Conservation (phyloP, 805 yeast species). For the Candida parachauliodes region DNA sequence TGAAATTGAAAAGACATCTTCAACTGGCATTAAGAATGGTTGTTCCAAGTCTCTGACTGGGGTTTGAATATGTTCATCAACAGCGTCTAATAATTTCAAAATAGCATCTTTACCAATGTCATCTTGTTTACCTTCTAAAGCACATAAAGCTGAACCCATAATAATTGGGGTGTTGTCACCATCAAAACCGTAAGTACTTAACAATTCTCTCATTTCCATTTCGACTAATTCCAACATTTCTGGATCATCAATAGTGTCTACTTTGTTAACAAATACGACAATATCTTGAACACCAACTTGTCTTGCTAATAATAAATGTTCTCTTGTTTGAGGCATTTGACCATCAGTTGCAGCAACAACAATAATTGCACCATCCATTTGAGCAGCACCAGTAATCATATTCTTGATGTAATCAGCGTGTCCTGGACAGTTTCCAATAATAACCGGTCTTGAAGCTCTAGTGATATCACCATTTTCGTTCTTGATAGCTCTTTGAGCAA, state of each 20-base stretch:
- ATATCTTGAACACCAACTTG: conserved; percentile 98
- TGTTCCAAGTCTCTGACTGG: conserved; percentile 94
- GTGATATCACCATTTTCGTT: background rate
- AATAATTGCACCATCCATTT: conserved; percentile 99
- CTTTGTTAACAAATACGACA: conserved; percentile 97
- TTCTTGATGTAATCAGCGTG: conserved; percentile 98
- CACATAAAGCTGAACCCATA: conserved; percentile 98
- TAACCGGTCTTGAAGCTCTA: background rate
- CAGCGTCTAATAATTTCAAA: conserved; percentile 79
- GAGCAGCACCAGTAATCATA: conserved; percentile 99
- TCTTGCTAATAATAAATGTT: conserved; percentile 96
- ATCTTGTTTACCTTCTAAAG: conserved; percentile 81
- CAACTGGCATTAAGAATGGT: conserved; percentile 95
- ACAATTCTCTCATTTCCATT: conserved; percentile 99
- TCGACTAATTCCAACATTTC: conserved; percentile 99
- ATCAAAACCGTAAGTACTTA: conserved; percentile 88
- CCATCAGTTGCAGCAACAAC: conserved; percentile 99
- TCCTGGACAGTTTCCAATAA: conserved; percentile 38
- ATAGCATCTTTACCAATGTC: conserved; percentile 91
- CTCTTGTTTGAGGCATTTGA: conserved; percentile 99
- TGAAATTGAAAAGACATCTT: conserved; percentile 95
- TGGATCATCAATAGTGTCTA: conserved; percentile 96
- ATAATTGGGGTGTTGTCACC: conserved; percentile 97
- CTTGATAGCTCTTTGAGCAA: conserved; percentile 6
- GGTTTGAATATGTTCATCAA: conserved; percentile 93